Base-by-base conservation (phyloP, 2,329 filamentous ascomycete genomes). In the Pseudophaeomoniella oleicola region DNA sequence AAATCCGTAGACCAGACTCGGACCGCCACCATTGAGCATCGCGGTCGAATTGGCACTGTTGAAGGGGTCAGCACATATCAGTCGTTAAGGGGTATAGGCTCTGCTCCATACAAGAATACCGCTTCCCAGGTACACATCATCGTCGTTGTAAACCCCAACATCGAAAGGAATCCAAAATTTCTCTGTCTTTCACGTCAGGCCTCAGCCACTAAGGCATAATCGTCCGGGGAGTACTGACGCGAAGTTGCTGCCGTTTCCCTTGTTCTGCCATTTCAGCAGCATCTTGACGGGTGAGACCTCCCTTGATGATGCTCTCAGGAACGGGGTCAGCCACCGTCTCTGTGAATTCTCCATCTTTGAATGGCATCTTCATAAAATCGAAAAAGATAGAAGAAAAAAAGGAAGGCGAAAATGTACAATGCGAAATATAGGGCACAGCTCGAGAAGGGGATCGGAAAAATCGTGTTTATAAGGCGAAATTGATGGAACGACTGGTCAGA, bases 1-100 rank as follows among this genome's bases (percentile, higher is more conserved):
- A 37, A 63, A 71, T 3, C 66, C 59, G 57, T 67, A 74, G 30
- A 73, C 62, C 9, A 71, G 54, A 16, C 68, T 69, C 3, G 62
- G 67, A 1, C 64, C 62, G 11, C 69, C 70, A 5, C 69, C 69
- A 43, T 71, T 70, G 17, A 19, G 13, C 16, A 34, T 9, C 9
- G 5, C 16, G 5, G 44, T n/a, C 9, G 38, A 44, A 42, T 15
- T 47, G 36, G 32, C 19, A 30, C 43, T 42, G 30, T 44, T 45
- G 12, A 43, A 41, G 9, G 39, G 40, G 5, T 41, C 44, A 9
- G 43, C 44, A 16, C 18, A 4, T 22, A 14, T 16, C 19, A 19
- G 16, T 19, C 5, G 35, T 4, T 46, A 36, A 44, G 36, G 17
- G 13, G 16, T 14, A 27, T n/a, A 13, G 12, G 10, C 19, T 39